phyloP scores from a whole-genome alignment of 176 grass and related monocot genomes.

The Leersia perrieri region DNA sequence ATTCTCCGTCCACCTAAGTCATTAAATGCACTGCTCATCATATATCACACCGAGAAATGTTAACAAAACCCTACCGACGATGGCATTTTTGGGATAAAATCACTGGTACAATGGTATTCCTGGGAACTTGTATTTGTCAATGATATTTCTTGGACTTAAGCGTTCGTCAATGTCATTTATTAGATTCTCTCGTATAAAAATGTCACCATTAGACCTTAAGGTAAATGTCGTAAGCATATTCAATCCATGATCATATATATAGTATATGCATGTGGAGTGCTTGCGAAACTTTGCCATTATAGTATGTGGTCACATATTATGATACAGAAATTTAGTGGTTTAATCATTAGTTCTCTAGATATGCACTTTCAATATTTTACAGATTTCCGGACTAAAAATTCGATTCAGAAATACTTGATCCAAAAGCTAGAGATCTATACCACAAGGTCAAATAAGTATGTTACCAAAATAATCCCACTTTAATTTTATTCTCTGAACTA shows the following conservation, averaged over 20 bases:
- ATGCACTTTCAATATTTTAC: background rate
- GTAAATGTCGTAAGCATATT: background rate
- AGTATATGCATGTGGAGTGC: no score
- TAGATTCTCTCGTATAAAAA: no score
- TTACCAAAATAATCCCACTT: background rate
- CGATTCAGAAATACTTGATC: background rate
- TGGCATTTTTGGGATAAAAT: no score
- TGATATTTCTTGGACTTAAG: no score
- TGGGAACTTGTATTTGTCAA: no score
- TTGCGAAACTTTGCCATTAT: background rate
- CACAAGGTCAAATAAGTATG: background rate
- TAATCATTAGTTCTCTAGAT: background rate
- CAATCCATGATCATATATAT: background rate
- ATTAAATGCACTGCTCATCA: no score
- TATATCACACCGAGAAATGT: no score
- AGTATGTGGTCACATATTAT: background rate
- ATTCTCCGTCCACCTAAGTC: no score
- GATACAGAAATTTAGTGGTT: background rate
- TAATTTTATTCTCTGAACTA: background rate
- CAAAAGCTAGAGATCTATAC: background rate
- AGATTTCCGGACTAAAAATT: background rate
- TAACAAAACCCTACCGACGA: no score
- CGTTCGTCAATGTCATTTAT: no score
- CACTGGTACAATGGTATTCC: no score
- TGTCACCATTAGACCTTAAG: background rate